Conservation (phyloP, 1,139 yeast species). For the Kluyveromyces marxianus region DNA sequence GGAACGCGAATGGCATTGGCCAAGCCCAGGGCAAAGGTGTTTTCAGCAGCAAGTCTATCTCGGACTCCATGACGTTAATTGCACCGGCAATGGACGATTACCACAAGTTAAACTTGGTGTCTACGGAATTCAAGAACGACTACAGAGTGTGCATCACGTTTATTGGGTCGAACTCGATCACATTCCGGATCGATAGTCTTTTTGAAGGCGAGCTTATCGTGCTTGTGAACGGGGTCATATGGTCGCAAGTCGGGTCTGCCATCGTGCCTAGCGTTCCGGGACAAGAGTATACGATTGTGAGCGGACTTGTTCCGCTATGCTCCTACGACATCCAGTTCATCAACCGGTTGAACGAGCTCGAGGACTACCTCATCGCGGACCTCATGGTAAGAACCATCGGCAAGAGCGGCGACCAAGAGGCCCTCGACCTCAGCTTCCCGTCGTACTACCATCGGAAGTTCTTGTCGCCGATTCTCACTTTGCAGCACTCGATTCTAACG, state of each 20-base stretch:
- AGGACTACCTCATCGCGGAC: conserved; percentile 36
- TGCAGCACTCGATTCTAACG: conserved; percentile 56
- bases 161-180: conserved; percentile 47
- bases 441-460: conserved; percentile 31
- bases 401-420: conserved; percentile 13
- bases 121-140: conserved; percentile 25
- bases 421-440: conserved; percentile 26
- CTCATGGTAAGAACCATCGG: conserved; percentile 38
- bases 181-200: conserved; percentile 39
- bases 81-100: conserved; percentile 35
- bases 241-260: conserved; percentile 49
- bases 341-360: conserved; percentile 34
- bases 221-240: conserved; percentile 51
- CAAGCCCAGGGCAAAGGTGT: conserved; percentile 28
- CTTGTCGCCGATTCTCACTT: conserved; percentile 46
- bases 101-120: conserved; percentile 29
- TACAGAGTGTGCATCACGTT: conserved; percentile 41
- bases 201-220: conserved; percentile 37
- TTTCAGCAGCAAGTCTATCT: conserved; percentile 18
- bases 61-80: conserved; percentile 32
- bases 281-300: conserved; percentile 43
- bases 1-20: too few relatives aligned
- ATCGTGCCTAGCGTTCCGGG: conserved; percentile 30
- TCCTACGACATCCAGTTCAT: conserved; percentile 62
- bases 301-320: conserved; percentile 59